Evolutionary conservation across 352 stramenopile species (phyloP).

Genomic region (Phytophthora cactorum): DNA sequence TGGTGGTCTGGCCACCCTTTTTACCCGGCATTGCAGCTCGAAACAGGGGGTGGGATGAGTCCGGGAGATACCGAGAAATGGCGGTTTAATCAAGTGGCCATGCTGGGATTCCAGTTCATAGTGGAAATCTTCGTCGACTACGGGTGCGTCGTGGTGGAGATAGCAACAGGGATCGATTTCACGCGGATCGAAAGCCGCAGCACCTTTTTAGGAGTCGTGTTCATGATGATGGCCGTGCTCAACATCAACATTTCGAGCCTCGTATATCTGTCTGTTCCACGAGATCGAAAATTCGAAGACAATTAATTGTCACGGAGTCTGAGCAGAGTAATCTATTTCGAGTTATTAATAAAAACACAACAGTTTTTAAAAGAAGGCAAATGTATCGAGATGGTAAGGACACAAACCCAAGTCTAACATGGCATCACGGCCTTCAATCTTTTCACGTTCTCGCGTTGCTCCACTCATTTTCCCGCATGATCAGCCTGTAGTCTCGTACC

Average conservation of each 20-base stretch:
- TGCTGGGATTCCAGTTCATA: conserved; percentile 32
- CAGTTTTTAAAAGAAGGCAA: too few relatives aligned
- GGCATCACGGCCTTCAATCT: too few relatives aligned
- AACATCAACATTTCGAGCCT: conserved; percentile 42
- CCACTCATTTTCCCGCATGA: too few relatives aligned
- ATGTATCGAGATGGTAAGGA: too few relatives aligned
- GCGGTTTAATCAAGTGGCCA: conserved; percentile 21
- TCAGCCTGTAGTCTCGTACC: too few relatives aligned
- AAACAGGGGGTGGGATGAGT: background rate
- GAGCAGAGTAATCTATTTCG: too few relatives aligned
- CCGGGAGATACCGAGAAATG: conserved; percentile 2
- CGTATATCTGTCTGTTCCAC: conserved; percentile 20
- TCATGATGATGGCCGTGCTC: conserved; percentile 35
- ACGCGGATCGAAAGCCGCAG: conserved; percentile 28
- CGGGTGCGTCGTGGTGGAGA: conserved; percentile 37
- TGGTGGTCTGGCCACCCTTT: conserved; percentile 44
- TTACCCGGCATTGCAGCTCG: conserved; percentile 27
- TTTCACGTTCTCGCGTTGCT: too few relatives aligned
- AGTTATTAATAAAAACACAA: too few relatives aligned
- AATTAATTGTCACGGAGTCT: too few relatives aligned
- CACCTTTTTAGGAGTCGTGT: conserved; percentile 31
- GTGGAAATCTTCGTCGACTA: conserved; percentile 40
- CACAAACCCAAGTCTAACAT: too few relatives aligned
- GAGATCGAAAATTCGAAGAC: too few relatives aligned
- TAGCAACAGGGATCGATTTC: conserved; percentile 35